Evolutionary conservation across 1,284 basidiomycete species (phyloP), one percentile per base, ranked within the genome.

Genomic region (Leccinum pachyderme): DNA sequence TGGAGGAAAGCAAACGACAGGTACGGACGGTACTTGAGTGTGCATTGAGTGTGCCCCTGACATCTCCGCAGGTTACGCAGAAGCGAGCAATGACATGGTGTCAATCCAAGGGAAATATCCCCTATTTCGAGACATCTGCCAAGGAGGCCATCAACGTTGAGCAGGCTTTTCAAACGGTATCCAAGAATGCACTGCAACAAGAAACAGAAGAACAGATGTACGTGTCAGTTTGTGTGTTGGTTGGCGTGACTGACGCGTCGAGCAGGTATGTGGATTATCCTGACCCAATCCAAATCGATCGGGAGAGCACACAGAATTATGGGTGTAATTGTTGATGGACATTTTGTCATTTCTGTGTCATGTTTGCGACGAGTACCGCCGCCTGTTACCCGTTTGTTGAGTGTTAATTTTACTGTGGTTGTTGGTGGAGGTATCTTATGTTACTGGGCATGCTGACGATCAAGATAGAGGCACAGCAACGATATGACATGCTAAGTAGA

Each of bases 71-170:
- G 93, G 95, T 98, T 27, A 95, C 94, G 8, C 97, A 99, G 86
- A 99, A 99, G 75, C 91, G 97, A 51, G 97, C 97, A 24, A 98
- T 99, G 95, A 93, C 94, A 8, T 99, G 97, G 97, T 99, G 97
- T 75, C 95, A 99, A 71, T 91, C 93, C 60, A 99, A 99, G 78
- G 97, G 97, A 68, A 98, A 98, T 76, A 98, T 99, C 64, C 97
- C 97, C 13, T 99, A 99, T 76, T 99, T 99, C 74, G 97, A 99
- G 79, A 99, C 97, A 1, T 98, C 96, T 9, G 97, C 97, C 44
- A 99, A 99, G 78, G 97, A 99, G 74, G 96, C 97, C 18, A 98
- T 99, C 81, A 99, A 99, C 67, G 96, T 99, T 55, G 97, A 99
- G 73, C 95, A 98, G 75, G 97, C 97, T 5, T 99, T 99, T 87